Evolutionary conservation across 192 early-diverging fungal species (phyloP).

Genomic region (Backusella westeae): DNA sequence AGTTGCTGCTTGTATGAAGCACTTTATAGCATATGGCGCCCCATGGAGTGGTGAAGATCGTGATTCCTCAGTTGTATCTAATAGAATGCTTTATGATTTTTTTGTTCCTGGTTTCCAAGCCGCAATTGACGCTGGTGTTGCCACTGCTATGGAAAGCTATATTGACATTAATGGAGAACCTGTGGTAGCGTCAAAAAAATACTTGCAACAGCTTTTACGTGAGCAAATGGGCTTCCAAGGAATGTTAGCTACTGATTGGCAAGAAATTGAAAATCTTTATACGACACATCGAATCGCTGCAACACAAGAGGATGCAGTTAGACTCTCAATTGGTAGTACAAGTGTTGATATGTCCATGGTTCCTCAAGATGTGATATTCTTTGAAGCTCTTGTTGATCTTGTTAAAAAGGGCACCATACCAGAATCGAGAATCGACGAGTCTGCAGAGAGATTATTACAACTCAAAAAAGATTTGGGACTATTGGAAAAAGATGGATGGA

Average conservation of each 20-base stretch:
- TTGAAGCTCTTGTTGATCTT: conserved; percentile 34
- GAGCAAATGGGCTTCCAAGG: conserved; percentile 55
- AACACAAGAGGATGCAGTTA: conserved; percentile 42
- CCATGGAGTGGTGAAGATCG: conserved; percentile 43
- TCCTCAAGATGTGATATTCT: conserved; percentile 53
- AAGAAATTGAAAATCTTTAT: conserved; percentile 53
- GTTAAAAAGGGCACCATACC: conserved; percentile 39
- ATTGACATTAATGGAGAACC: conserved; percentile 60
- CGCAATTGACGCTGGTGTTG: conserved; percentile 55
- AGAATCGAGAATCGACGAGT: conserved; percentile 45
- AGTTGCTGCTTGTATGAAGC: conserved; percentile 65
- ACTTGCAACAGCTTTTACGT: conserved; percentile 50
- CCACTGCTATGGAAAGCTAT: conserved; percentile 64
- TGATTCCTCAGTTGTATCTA: conserved; percentile 31
- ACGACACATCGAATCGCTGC: conserved; percentile 42
- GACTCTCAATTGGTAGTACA: conserved; percentile 43
- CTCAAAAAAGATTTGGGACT: conserved; percentile 67
- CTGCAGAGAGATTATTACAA: conserved; percentile 55
- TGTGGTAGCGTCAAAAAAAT: conserved; percentile 52
- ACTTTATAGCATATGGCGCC: conserved; percentile 64
- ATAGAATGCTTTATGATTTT: conserved; percentile 55
- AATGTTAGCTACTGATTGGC: conserved; percentile 61
- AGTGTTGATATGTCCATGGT: conserved; percentile 66
- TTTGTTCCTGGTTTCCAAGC: conserved; percentile 61
- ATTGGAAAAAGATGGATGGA: conserved; percentile 41